Base-by-base conservation (phyloP, 306 rosid species). In the Geum urbanum region DNA sequence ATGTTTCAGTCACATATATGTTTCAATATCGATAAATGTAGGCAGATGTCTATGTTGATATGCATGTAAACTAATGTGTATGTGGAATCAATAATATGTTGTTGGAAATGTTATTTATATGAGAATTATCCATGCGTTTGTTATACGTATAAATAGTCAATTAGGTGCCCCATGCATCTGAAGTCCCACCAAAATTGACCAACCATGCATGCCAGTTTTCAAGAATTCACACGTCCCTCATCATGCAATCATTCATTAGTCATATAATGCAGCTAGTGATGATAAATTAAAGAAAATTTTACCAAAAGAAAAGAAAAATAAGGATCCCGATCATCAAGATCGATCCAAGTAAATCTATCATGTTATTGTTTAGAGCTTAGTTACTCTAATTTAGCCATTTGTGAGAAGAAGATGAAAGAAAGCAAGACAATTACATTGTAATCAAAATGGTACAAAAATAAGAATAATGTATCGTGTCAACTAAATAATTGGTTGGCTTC, bases 131-230 rank as follows among this genome's bases (percentile, higher is more conserved):
- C 39, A 52, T 50, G 60, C 37, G n/a, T 20, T 32, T 50, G 32
- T 67, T 9, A 32, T 24, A 45, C 14, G 46, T 14, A 6, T 50
- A 10, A 1, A 22, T 7, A 24, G 40, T 24, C 6, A 11, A 14
- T 63, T 64, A 66, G 13, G 48, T 18, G 5, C 72, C 7, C 37
- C 61, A 55, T 55, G 61, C 61, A 54, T 24, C 39, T 40, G 50
- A 69, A 53, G 72, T 69, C 72, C 63, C 63, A 69, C 63, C 51
- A 69, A 69, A 52, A 53, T 53, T 69, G 73, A 69, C 73, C 11
- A 35, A 20, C 14, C 39, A 20, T 51, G n/a, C n/a, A n/a, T n/a
- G 43, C 39, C 19, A 20, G 32, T 20, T 53, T 16, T 18, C 62
- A 40, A 68, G 62, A 52, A 39, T 68, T 68, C 63, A 52, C 72